These are phyloP conservation scores for Plasmodium gonderi DNA, from an alignment of 169 alveolate genomes.

Conservation along the genomic window DNA sequence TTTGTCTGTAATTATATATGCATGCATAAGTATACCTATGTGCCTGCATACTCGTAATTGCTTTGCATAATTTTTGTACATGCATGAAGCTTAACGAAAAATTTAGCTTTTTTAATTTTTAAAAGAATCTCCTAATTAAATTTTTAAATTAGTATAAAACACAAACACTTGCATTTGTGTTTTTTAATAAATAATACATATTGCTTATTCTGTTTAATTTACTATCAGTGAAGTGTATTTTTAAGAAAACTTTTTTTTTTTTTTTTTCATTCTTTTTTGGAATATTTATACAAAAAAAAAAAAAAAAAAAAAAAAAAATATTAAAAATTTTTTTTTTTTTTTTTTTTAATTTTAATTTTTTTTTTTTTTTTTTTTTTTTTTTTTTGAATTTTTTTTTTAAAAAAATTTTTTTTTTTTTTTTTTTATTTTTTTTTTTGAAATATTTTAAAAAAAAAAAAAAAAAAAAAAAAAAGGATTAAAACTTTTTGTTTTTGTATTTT, in stretches of 20 bases:
- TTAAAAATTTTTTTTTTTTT: too few species aligned
- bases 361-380: neutral
- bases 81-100: neutral
- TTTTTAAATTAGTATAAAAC: neutral
- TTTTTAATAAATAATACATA: neutral
- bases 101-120: neutral
- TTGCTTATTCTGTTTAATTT: neutral
- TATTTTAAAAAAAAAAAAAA: neutral
- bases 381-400: neutral
- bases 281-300: too few species aligned
- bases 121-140: neutral
- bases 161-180: neutral
- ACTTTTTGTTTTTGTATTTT: neutral
- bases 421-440: neutral
- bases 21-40: neutral
- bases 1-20: neutral
- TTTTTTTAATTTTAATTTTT: neutral
- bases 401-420: neutral
- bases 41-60: too few species aligned
- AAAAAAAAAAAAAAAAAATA: too few species aligned
- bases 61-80: too few species aligned
- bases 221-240: neutral
- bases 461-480: neutral
- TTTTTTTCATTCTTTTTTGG: neutral
- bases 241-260: neutral